These are phyloP conservation scores for Neurospora tetrasperma DNA, from an alignment of 495 filamentous ascomycete species.

Conservation along the genomic window DNA sequence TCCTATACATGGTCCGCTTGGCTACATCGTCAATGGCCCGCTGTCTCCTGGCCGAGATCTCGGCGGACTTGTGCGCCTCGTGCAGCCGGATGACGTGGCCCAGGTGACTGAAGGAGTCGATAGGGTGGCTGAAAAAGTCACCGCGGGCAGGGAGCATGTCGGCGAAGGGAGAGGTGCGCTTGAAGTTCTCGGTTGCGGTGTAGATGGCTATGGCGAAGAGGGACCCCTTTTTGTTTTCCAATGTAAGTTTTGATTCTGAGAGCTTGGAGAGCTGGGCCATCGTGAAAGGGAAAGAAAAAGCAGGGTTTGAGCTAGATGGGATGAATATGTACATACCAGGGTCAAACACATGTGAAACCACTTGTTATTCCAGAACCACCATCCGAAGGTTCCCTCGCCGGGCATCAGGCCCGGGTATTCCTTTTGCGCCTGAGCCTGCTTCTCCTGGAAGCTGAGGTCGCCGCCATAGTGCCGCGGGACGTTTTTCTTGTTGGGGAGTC, in stretches of 20 bases:
- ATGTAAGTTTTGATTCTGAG: background rate
- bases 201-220: conserved; percentile 55
- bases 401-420: conserved; percentile 78
- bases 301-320: background rate
- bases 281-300: background rate
- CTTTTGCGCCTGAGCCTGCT: conserved; percentile 47
- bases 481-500: conserved; percentile 38
- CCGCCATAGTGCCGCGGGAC: conserved; percentile 57
- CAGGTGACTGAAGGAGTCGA: conserved; percentile 45
- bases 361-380: conserved; percentile 62
- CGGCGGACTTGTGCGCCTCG: conserved; percentile 48
- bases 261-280: background rate
- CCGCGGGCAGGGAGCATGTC: conserved; percentile 58
- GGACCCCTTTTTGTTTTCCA: conserved; percentile 42
- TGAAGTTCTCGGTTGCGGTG: conserved; percentile 62
- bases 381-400: conserved; percentile 59
- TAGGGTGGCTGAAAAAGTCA: conserved; percentile 51
- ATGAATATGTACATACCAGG: conserved; percentile 42
- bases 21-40: conserved; percentile 63
- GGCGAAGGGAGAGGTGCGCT: conserved; percentile 54
- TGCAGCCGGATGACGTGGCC: conserved; percentile 62
- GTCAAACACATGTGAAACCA: conserved; percentile 70
- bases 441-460: conserved; percentile 45
- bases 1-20: conserved; percentile 68
- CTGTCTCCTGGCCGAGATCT: conserved; percentile 55